Percentiles rank a stretch among this genome's conserved stretches.
Conservation (phyloP, 2,329 filamentous ascomycete species). For the Rugonectria rugulosa region DNA sequence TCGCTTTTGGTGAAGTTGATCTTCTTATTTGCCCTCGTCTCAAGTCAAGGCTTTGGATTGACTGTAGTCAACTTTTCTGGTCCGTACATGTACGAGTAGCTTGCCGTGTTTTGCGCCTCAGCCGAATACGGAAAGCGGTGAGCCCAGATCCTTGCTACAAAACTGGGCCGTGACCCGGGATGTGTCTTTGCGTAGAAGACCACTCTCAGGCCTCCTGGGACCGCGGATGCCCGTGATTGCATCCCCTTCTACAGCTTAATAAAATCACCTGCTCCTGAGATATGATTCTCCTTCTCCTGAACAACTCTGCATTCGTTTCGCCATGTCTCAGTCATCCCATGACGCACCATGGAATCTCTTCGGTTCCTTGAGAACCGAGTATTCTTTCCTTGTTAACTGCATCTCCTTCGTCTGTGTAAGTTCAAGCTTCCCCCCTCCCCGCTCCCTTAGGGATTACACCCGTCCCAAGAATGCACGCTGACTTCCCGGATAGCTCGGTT, state of each 20-base stretch:
- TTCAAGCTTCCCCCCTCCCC: constrained; percentile 9
- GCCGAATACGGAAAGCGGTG: constrained; percentile 39
- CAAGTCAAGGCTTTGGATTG: constrained; percentile 9
- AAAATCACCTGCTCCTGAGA: constrained; percentile 31
- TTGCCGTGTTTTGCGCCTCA: constrained; percentile 22
- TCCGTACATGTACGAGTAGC: constrained; percentile 4
- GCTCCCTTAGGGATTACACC: constrained; percentile 1
- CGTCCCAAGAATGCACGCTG: constrained; percentile 20
- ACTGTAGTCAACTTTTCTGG: constrained; percentile 12
- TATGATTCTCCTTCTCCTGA: constrained; percentile 33
- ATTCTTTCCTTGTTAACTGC: constrained; percentile 44
- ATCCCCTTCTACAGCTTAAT: constrained; percentile 23
- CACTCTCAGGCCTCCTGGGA: constrained; percentile 24
- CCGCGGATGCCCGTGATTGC: constrained; percentile 32
- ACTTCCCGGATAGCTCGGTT: constrained; percentile 46
- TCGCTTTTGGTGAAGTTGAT: constrained; percentile 5
- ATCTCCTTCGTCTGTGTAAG: constrained; percentile 51
- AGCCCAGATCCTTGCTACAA: constrained; percentile 10
- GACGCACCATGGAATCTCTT: constrained; percentile 37
- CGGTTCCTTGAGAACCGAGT: constrained; percentile 39
- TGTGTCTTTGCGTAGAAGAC: constrained; percentile 8
- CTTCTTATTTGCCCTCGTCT: constrained; percentile 1
- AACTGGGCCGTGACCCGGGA: constrained; percentile 7
- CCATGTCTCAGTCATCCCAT: constrained; percentile 38
- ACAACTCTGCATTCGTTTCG: constrained; percentile 22